Base-by-base conservation (phyloP, 495 filamentous ascomycete genomes). In the Pseudomonodictys pantanalensis region DNA sequence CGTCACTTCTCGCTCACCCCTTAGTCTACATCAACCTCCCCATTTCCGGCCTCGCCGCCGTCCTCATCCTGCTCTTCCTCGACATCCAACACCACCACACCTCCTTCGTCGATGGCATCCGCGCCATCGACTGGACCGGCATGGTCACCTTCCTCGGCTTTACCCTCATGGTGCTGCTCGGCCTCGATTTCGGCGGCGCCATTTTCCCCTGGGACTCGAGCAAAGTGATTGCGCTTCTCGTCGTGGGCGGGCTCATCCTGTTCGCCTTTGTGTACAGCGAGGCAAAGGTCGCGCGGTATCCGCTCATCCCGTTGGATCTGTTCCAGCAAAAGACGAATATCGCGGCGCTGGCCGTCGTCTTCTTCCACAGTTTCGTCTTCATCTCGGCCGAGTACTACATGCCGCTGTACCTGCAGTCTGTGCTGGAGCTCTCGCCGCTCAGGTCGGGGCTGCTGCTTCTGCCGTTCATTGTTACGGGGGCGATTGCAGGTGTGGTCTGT, bases 11-110 rank as follows among this genome's bases (percentile, higher is more conserved):
- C 45, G 29, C 4, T 43, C 51, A 30, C 11, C 22, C n/a, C 9
- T 4, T 7, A 62, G 59, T 87, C 68, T 89, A 83, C 82, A 83
- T 90, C 73, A 90, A 90, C 55, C 71, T 88, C 1, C 87, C 87
- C 0, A 75, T 87, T 38, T 81, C 77, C 7, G 77, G 79, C 0
- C 58, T 76, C 0, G 76, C 84, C 0, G 78, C 86, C 30, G 55
- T 81, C 15, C 76, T 87, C 0, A 72, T 91, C 0, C 71, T 84
- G 12, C 63, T 84, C 28, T 81, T 82, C 58, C 69, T 79, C 35
- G 76, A 87, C 66, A 78, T 87, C 18, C 76, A 86, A 47, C 83
- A 84, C 48, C 81, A 83, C 2, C 72, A 75, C 52, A 86, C 83
- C 0, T 71, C 72, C 5, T 68, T 86, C 10, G 17, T 71, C 22